Evolutionary conservation across 306 rosid species (phyloP).

Genomic region (Castanea mollissima): DNA sequence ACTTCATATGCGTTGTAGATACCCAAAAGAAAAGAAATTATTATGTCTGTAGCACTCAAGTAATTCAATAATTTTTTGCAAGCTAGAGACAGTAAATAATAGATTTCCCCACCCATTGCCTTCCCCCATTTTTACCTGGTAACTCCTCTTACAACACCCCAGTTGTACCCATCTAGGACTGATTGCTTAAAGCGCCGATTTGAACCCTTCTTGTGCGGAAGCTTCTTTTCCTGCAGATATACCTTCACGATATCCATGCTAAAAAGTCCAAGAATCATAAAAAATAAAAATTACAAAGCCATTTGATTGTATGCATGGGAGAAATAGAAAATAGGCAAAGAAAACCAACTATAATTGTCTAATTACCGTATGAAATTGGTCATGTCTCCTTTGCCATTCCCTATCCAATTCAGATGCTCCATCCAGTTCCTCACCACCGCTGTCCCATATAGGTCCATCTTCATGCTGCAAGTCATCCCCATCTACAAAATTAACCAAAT

Average conservation of each 20-base stretch:
- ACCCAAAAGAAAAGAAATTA: slow-evolving; percentile 10
- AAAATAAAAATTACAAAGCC: slow-evolving; percentile 1
- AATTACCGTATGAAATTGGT: slow-evolving; percentile 68
- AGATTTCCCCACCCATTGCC: not conserved
- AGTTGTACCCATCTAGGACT: slow-evolving; percentile 53
- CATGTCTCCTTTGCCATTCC: slow-evolving; percentile 75
- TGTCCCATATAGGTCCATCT: slow-evolving; percentile 44
- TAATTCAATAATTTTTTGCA: not conserved
- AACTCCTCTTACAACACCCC: slow-evolving; percentile 86
- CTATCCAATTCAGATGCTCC: slow-evolving; percentile 48
- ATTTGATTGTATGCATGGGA: not conserved
- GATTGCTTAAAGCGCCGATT: slow-evolving; percentile 79
- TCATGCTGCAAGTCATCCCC: slow-evolving; percentile 34
- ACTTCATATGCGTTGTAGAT: slow-evolving; percentile 39
- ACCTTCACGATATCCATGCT: slow-evolving; percentile 91
- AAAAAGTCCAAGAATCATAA: not conserved
- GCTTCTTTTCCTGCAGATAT: slow-evolving; percentile 76
- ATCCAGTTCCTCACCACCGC: slow-evolving; percentile 47
- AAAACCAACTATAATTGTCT: slow-evolving; percentile 1
- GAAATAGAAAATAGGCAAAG: slow-evolving; percentile 8
- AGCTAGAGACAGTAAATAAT: not conserved
- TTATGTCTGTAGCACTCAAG: not conserved
- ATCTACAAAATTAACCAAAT: slow-evolving; percentile 17
- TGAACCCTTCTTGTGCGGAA: slow-evolving; percentile 83
- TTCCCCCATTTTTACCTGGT: slow-evolving; percentile 48